Evolutionary conservation across 2,329 filamentous ascomycete species (phyloP).

Genomic region (Colletotrichum zoysiae): DNA sequence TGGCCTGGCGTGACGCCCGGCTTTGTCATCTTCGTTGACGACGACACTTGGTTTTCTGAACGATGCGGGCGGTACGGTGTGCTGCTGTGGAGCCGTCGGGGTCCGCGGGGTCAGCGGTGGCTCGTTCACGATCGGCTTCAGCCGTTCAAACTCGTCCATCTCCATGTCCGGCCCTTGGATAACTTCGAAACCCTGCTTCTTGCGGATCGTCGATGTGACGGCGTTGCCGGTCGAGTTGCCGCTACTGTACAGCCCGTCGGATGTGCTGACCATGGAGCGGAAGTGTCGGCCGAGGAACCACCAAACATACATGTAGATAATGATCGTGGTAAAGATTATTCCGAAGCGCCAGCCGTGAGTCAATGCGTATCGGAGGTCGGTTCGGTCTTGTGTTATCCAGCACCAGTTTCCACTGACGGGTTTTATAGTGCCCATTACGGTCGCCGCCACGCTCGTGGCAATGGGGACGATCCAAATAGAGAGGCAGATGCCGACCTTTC

Average conservation of each 20-base stretch:
- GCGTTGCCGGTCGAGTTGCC: slow-evolving; percentile 17
- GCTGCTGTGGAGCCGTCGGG: not conserved
- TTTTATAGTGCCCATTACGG: slow-evolving; percentile 47
- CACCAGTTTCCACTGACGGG: slow-evolving; percentile 61
- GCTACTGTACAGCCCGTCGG: slow-evolving; percentile 24
- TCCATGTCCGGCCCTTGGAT: slow-evolving; percentile 11
- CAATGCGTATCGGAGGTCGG: slow-evolving; percentile 57
- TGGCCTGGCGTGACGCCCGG: not conserved
- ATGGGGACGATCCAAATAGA: slow-evolving; percentile 57
- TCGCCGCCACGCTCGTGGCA: slow-evolving; percentile 51
- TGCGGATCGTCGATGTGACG: slow-evolving; percentile 24
- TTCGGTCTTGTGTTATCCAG: slow-evolving; percentile 56
- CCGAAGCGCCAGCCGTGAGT: slow-evolving; percentile 60
- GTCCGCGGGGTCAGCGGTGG: not conserved
- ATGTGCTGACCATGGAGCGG: slow-evolving; percentile 37
- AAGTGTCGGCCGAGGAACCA: slow-evolving; percentile 49
- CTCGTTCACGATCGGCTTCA: slow-evolving; percentile 5
- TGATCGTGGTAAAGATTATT: slow-evolving; percentile 55
- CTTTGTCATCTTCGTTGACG: slow-evolving; percentile 4
- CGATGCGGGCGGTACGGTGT: not conserved
- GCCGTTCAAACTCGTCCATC: slow-evolving; percentile 37
- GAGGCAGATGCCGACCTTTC: slow-evolving; percentile 51
- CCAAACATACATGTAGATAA: slow-evolving; percentile 59
- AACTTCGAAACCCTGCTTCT: slow-evolving; percentile 32
- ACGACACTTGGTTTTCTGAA: not conserved